Percentiles rank a stretch among this genome's conserved stretches.
Evolutionary conservation across 768 basidiomycete genomes (phyloP).

Genomic region (Cyclocybe aegerita): DNA sequence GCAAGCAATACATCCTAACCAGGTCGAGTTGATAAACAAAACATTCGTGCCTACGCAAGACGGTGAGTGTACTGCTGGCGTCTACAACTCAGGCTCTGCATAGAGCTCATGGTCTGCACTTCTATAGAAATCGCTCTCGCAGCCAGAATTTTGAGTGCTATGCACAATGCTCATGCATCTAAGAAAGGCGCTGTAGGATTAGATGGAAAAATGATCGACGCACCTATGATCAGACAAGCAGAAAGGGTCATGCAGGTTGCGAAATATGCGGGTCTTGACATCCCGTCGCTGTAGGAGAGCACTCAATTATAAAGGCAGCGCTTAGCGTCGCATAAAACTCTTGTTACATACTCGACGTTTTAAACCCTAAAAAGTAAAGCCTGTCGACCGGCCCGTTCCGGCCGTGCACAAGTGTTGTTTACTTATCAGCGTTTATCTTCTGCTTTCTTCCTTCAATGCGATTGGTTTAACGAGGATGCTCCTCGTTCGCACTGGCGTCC

Average conservation of each 20-base stretch:
- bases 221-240: slow-evolving; percentile 87
- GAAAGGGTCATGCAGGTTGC: slow-evolving; percentile 36
- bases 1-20: slow-evolving; percentile 95
- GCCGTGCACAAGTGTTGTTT: too few relatives aligned
- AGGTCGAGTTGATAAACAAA: slow-evolving; percentile 74
- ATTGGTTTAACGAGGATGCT: too few relatives aligned
- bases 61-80: slow-evolving; percentile 41
- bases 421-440: too few relatives aligned
- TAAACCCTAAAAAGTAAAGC: too few relatives aligned
- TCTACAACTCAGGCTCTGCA: neutral
- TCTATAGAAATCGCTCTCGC: slow-evolving; percentile 74
- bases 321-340: too few relatives aligned
- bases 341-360: too few relatives aligned
- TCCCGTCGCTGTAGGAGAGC: slow-evolving; percentile 40
- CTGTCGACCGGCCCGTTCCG: neutral
- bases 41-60: slow-evolving; percentile 74
- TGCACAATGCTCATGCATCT: slow-evolving; percentile 55
- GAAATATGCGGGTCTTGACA: slow-evolving; percentile 49
- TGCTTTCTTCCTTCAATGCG: too few relatives aligned
- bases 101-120: neutral
- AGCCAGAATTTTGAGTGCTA: slow-evolving; percentile 63
- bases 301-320: neutral
- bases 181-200: slow-evolving; percentile 73
- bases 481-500: too few relatives aligned
- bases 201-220: slow-evolving; percentile 86